Base-by-base conservation (phyloP, 164 flowering plant genomes). In the Malania oleifera region DNA sequence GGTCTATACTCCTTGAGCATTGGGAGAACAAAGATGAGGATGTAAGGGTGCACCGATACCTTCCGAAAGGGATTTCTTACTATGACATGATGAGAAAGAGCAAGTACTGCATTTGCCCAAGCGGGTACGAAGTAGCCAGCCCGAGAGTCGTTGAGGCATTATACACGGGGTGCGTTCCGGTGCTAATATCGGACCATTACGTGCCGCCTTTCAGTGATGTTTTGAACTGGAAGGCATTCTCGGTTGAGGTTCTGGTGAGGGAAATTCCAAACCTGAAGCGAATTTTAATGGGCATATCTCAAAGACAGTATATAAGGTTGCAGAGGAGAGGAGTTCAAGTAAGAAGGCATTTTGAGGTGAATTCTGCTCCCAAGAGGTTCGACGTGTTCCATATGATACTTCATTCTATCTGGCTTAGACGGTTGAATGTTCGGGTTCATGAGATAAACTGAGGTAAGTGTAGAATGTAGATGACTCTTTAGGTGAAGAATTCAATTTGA, bases 61-160 rank as follows among this genome's bases (percentile, higher is more conserved):
- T 84, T 19, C 85, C 87, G 0, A 79, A 69, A 31, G 80, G 77
- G 0, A 67, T 77, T 0, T 77, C 81, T 0, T 84, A 84, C 65
- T 65, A 65, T 19, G 82, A 67, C 27, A 80, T 80, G 84, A 57
- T 84, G 75, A 67, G 80, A n/a, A 70, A 79, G 29, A 80, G 82
- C 70, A 77, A 57, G 66, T 84, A 24, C 61, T 84, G 91, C 77
- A 50, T 84, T 35, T 84, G 87, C 66, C 87, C 91, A 0, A 84
- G 91, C 45, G 91, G 91, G 1, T 84, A 84, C 31, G 90, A 84
- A 54, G 90, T 84, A 2, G 90, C 90, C 0, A 84, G 90, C 59
- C 90, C 90, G 0, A 65, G 91, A 22, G 60, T 84, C 23, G 91
- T 82, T 6, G 91, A 84, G 69, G 85, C 84, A 1, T 49, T 84